These are phyloP conservation scores for Alternaria alternata DNA, from an alignment of 2,329 filamentous ascomycete genomes.

Conservation along the genomic window DNA sequence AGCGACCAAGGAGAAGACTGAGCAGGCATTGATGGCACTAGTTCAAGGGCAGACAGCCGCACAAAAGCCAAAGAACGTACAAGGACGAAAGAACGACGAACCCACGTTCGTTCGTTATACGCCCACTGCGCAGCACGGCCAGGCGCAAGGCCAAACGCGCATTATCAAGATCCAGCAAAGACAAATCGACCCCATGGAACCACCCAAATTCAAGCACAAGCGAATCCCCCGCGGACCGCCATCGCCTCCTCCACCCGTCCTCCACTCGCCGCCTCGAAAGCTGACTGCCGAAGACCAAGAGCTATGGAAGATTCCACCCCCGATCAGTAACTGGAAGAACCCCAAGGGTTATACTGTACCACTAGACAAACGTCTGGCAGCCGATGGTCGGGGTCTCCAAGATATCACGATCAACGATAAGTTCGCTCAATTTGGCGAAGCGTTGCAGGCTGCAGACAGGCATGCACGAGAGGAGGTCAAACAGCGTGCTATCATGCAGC, in stretches of 20 bases:
- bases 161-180: constrained; percentile 99
- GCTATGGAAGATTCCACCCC: constrained; percentile 89
- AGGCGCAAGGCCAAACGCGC: constrained; percentile 82
- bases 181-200: constrained; percentile 94
- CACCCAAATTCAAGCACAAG: constrained; percentile 98
- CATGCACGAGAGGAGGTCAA: constrained; percentile 96
- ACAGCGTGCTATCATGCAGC: constrained; percentile 92
- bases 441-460: constrained; percentile 90
- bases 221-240: constrained; percentile 94
- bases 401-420: constrained; percentile 98
- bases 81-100: constrained; percentile 79
- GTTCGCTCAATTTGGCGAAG: constrained; percentile 95
- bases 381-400: constrained; percentile 89
- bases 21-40: constrained; percentile 81
- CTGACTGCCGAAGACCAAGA: constrained; percentile 97
- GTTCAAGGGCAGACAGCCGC: constrained; percentile 87
- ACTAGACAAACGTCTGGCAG: constrained; percentile 91
- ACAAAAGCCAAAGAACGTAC: constrained; percentile 96
- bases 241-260: constrained; percentile 89
- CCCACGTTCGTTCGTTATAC: constrained; percentile 96
- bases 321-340: constrained; percentile 99
- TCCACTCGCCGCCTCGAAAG: constrained; percentile 94
- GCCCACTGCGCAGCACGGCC: constrained; percentile 96
- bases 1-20: constrained; percentile 86
- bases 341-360: constrained; percentile 97